Conservation (phyloP, 148 eudicot species). For the Limonium bicolor region DNA sequence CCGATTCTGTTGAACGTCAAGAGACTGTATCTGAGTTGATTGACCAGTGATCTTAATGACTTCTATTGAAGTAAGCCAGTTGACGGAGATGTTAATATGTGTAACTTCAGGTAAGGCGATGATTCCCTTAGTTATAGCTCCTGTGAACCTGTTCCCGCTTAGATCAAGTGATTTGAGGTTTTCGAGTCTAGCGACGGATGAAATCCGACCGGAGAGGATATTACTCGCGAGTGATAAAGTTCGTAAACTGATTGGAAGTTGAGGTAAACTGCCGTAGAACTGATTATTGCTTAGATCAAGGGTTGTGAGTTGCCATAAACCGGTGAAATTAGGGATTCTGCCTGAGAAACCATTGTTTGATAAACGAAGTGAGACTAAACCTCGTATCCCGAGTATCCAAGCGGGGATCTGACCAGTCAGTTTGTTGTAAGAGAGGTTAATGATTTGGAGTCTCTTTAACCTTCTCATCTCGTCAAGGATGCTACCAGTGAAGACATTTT, state of each 20-base stretch:
- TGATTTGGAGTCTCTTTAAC: slow-evolving; percentile 25
- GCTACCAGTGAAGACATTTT: slow-evolving; percentile 40
- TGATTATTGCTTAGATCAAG: slow-evolving; percentile 46
- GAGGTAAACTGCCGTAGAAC: slow-evolving; percentile 36
- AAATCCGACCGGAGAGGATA: slow-evolving; percentile 40
- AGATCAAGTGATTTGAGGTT: slow-evolving; percentile 25
- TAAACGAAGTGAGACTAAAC: slow-evolving; percentile 20
- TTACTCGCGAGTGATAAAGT: slow-evolving; percentile 26
- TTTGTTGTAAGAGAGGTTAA: slow-evolving; percentile 39
- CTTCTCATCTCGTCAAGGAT: slow-evolving; percentile 20
- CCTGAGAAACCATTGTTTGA: slow-evolving; percentile 42
- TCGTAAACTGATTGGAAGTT: slow-evolving; percentile 29
- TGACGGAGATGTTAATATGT: slow-evolving; percentile 29
- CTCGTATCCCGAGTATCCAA: slow-evolving; percentile 20
- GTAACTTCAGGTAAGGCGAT: slow-evolving; percentile 31
- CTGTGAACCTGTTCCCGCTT: slow-evolving; percentile 50
- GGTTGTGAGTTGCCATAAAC: slow-evolving; percentile 46
- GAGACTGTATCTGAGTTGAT: slow-evolving; percentile 19
- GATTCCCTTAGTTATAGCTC: slow-evolving; percentile 20
- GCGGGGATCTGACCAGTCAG: slow-evolving; percentile 42
- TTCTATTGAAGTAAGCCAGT: slow-evolving; percentile 34
- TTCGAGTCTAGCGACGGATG: slow-evolving; percentile 19
- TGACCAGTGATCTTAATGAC: slow-evolving; percentile 19
- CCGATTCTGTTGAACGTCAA: slow-evolving; percentile 41
- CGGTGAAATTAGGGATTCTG: slow-evolving; percentile 31